Base-by-base conservation (phyloP, 345 rosid genomes). In the Eucalyptus erythrocorys region DNA sequence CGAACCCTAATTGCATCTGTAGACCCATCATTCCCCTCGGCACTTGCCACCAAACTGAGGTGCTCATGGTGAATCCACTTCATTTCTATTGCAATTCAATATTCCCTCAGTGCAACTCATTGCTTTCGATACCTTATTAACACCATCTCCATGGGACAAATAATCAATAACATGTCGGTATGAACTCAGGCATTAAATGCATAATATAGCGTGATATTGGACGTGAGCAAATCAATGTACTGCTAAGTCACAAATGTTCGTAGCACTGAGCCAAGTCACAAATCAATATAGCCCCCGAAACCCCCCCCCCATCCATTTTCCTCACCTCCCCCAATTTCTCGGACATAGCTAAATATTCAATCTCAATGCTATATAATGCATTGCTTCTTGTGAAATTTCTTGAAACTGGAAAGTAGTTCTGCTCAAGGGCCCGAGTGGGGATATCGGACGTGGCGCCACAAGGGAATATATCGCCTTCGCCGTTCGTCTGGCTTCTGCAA, bases 381-480 rank as follows among this genome's bases (percentile, higher is more conserved):
- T 30, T n/a, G 71, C 71, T 14, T 14, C 6, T 64, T 3, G 71
- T 3, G 37, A 64, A 30, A 64, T 64, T 59, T 59, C 66, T 26
- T 11, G 16, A 30, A 61, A 61, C 57, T 53, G 1, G 10, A 11
- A 57, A 12, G 66, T 4, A 26, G n/a, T 26, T 57, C 66, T 24
- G n/a, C n/a, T 3, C 19, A 16, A 50, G 59, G 59, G 27, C 57
- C 57, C 94, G 95, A 94, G 95, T 85, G 96, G 96, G 55, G 95
- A 92, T 82, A 94, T 95, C 48, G 95, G 95, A 57, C 93, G 91
- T 76, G 96, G 96, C 59, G 93, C 95, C 88, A 93, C 95, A 43
- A 91, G 92, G 87, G 94, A 92, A 89, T 91, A 94, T 12, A 91
- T 95, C 76, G 91, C 94, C 49, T 94, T 95, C 8, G 94, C 96